phyloP scores from a whole-genome alignment of 768 basidiomycete genomes.

The Chalciporus sphaerocephalus region DNA sequence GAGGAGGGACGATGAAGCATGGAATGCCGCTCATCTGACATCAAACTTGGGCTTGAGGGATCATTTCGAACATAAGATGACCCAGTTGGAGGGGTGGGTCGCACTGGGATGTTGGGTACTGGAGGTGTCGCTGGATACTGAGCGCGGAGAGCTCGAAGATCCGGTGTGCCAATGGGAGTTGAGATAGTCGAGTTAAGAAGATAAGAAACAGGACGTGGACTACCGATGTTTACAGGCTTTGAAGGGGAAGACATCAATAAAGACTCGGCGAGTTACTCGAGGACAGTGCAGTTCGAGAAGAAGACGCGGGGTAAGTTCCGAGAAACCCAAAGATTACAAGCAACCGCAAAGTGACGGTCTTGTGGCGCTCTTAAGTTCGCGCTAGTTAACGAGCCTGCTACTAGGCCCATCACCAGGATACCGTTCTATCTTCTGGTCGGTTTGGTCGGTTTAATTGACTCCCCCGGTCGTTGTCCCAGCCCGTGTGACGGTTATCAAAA shows the following conservation, averaged over 20 bases:
- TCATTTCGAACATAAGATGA: slow-evolving; percentile 14
- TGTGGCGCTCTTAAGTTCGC: too few species aligned
- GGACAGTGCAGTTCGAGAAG: neutral
- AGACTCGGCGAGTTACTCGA: neutral
- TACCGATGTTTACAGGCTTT: slow-evolving; percentile 49
- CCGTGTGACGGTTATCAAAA: slow-evolving; percentile 1
- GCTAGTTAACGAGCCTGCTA: too few species aligned
- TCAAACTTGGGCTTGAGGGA: slow-evolving; percentile 2
- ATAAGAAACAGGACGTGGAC: slow-evolving; percentile 23
- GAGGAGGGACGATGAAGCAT: slow-evolving; percentile 25
- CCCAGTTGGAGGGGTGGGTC: slow-evolving; percentile 47
- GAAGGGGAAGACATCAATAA: slow-evolving; percentile 50
- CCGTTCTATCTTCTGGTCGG: too few species aligned
- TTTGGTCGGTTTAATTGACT: slow-evolving; percentile 31
- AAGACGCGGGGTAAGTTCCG: neutral
- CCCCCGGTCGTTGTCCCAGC: too few species aligned
- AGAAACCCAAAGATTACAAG: too few species aligned
- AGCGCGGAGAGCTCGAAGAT: slow-evolving; percentile 59
- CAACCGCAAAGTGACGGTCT: too few species aligned
- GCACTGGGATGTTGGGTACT: slow-evolving; percentile 47
- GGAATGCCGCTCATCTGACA: slow-evolving; percentile 13
- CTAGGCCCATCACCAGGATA: too few species aligned
- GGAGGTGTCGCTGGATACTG: slow-evolving; percentile 59
- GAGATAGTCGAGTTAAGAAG: slow-evolving; percentile 13
- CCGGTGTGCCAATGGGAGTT: slow-evolving; percentile 56